These are phyloP conservation scores for Tulasnella sp. DNA, from an alignment of 768 basidiomycete genomes.

Conservation along the genomic window DNA sequence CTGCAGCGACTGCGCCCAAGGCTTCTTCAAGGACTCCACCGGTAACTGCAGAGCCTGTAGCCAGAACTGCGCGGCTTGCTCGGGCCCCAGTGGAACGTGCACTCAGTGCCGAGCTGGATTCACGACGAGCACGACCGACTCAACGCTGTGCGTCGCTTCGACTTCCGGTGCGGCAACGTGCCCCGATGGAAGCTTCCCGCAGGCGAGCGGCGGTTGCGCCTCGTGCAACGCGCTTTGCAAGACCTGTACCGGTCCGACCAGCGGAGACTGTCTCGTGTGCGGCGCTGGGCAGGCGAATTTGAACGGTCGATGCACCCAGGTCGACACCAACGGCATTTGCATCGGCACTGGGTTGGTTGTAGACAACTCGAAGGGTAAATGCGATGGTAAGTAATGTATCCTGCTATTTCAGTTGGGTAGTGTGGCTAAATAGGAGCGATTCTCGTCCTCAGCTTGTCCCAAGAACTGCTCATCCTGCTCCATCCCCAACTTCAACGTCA, in stretches of 20 bases:
- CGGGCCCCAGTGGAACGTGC: slow-evolving; percentile 65
- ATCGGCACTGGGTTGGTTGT: slow-evolving; percentile 64
- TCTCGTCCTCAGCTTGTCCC: slow-evolving; percentile 59
- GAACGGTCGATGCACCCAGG: slow-evolving; percentile 66
- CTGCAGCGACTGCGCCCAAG: slow-evolving; percentile 68
- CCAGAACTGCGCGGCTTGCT: slow-evolving; percentile 67
- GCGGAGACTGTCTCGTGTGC: slow-evolving; percentile 70
- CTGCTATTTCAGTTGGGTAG: slow-evolving; percentile 13
- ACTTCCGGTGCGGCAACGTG: slow-evolving; percentile 51
- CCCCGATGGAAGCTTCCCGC: slow-evolving; percentile 60
- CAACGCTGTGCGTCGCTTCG: slow-evolving; percentile 58
- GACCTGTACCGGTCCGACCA: slow-evolving; percentile 65
- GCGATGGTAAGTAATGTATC: slow-evolving; percentile 62
- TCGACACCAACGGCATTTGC: slow-evolving; percentile 69
- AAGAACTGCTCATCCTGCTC: slow-evolving; percentile 75
- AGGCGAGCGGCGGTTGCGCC: slow-evolving; percentile 50
- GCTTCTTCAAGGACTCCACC: slow-evolving; percentile 66
- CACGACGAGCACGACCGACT: slow-evolving; percentile 61
- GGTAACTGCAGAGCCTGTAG: slow-evolving; percentile 79
- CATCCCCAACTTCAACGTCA: slow-evolving; percentile 65
- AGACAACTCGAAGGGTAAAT: slow-evolving; percentile 77
- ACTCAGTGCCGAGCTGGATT: slow-evolving; percentile 67
- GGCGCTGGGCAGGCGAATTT: slow-evolving; percentile 57
- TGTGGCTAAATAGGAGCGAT: neutral
- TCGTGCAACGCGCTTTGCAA: slow-evolving; percentile 62